These are phyloP conservation scores for bread wheat (Triticum aestivum) DNA, from an alignment of 176 grass and related monocot species.

Conservation along the genomic window DNA sequence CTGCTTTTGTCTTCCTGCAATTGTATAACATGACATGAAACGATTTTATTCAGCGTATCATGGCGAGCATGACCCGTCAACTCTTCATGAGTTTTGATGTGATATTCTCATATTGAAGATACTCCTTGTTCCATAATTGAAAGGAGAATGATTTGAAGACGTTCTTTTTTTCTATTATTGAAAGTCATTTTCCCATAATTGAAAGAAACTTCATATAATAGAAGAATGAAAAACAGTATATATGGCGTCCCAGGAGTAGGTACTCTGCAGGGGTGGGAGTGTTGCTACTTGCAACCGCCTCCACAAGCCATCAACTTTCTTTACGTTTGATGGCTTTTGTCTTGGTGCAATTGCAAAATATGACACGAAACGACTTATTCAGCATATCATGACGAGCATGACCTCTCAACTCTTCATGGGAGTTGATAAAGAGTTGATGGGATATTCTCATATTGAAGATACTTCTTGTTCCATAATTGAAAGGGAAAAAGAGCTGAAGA, in stretches of 20 bases:
- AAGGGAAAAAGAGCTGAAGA: neutral
- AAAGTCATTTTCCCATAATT: slow-evolving; percentile 1
- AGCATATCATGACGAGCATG: slow-evolving; percentile 12
- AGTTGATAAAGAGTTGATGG: neutral
- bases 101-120: neutral
- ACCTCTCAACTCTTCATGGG: neutral
- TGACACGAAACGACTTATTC: neutral
- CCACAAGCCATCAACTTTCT: neutral
- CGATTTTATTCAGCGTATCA: slow-evolving; percentile 6
- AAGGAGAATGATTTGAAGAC: neutral
- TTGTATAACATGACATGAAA: neutral
- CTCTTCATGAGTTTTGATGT: neutral
- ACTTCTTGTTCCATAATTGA: neutral
- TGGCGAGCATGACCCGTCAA: slow-evolving; percentile 10
- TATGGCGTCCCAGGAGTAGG: slow-evolving; percentile 13
- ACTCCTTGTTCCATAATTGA: neutral
- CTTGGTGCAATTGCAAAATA: too few species aligned
- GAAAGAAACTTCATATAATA: slow-evolving; percentile 13
- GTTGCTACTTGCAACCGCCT: neutral
- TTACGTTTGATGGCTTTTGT: too few species aligned
- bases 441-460: neutral
- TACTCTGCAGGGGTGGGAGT: slow-evolving; percentile 2
- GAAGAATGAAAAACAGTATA: neutral
- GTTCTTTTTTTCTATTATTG: neutral
- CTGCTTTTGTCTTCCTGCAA: neutral